Conservation (phyloP, 805 yeast species). For the Lipomyces sp. region DNA sequence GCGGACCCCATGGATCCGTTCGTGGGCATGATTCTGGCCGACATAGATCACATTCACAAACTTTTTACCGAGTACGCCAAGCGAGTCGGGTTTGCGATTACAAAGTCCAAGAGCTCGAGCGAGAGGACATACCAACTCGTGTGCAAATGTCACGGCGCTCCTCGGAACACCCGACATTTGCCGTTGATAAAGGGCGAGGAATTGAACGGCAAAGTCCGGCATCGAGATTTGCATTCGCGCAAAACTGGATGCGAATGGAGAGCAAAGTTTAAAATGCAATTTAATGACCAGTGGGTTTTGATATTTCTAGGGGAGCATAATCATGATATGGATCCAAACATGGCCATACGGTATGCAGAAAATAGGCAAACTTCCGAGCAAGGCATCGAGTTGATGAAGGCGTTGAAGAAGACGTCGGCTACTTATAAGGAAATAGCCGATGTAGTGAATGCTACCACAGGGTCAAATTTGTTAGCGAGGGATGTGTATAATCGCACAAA, state of each 20-base stretch:
- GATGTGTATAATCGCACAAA: constrained; percentile 19
- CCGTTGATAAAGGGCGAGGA: constrained; percentile 14
- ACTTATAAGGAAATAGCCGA: constrained; percentile 18
- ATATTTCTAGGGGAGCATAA: constrained; percentile 3
- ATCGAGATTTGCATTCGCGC: constrained; percentile 7
- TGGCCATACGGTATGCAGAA: constrained; percentile 10
- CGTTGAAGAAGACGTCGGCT: constrained; percentile 18
- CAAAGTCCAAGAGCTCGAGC: constrained; percentile 3
- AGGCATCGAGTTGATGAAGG: constrained; percentile 14
- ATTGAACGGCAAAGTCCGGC: constrained; percentile 16
- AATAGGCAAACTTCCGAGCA: constrained; percentile 16
- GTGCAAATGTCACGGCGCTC: constrained; percentile 20
- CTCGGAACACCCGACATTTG: constrained; percentile 11
- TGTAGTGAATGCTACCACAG: constrained; percentile 11
- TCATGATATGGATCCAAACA: constrained; percentile 7
- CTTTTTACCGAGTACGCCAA: constrained; percentile 10
- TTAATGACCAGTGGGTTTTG: constrained; percentile 17
- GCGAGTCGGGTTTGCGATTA: constrained; percentile 11
- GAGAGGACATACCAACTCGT: constrained; percentile 10
- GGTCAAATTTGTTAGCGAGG: constrained; percentile 16
- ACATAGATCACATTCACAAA: constrained; percentile 4
- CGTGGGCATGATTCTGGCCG: constrained; percentile 12
- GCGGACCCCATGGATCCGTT: constrained; percentile 9
- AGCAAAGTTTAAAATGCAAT: constrained; percentile 12
- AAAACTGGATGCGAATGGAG: constrained; percentile 15